Percentiles rank a stretch among this genome's conserved stretches.
Conservation (phyloP, 73 alveolate species). For the Breviolum minutum region DNA sequence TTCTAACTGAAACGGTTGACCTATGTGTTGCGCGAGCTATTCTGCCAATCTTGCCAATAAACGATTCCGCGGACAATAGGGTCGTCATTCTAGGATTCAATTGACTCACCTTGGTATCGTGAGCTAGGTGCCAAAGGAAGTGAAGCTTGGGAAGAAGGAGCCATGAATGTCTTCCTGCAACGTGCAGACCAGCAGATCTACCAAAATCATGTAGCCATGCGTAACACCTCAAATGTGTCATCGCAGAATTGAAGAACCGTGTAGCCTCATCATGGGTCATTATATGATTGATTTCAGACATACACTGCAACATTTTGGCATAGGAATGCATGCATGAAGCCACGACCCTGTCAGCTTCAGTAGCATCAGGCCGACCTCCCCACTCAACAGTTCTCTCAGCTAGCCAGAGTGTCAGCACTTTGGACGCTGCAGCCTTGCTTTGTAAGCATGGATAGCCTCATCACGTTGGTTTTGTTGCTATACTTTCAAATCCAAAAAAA, state of each 20-base stretch:
- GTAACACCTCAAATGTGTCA: not conserved
- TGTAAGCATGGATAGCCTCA: not conserved
- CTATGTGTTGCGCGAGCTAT: not conserved
- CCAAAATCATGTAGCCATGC: not conserved
- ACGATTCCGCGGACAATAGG: not conserved
- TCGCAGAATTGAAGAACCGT: not conserved
- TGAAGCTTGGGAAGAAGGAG: not conserved
- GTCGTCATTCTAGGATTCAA: not conserved
- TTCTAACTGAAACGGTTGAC: not conserved
- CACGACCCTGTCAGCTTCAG: not conserved
- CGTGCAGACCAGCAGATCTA: not conserved
- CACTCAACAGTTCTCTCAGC: not conserved
- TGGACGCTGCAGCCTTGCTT: constrained; percentile 1
- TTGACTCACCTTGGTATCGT: not conserved
- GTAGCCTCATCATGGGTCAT: not conserved
- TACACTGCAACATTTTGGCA: not conserved
- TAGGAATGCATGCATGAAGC: constrained; percentile 14
- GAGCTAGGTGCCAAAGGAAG: not conserved
- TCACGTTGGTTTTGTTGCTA: not conserved
- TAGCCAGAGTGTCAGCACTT: not conserved
- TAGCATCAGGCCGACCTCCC: not conserved
- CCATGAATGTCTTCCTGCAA: not conserved
- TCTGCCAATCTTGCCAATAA: not conserved
- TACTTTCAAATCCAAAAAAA: not conserved
- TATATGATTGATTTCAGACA: not conserved